Base-by-base conservation (phyloP, 2,329 filamentous ascomycete species). In the Paracoccidioides lutzii region DNA sequence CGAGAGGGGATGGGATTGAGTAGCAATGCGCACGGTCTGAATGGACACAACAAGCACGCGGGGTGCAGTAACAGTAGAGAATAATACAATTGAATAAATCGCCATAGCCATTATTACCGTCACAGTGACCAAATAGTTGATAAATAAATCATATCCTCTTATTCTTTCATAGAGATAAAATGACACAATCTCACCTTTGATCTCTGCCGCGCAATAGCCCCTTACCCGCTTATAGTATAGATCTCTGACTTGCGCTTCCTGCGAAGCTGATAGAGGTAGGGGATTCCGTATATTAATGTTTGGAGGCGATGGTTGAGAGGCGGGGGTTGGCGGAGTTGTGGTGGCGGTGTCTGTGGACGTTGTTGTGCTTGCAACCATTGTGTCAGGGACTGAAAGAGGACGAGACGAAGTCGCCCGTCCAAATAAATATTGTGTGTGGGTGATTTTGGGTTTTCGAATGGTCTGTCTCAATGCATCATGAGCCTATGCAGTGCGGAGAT, bases 171-270 rank as follows among this genome's bases (percentile, higher is more conserved):
- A 4, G 14, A 12, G 42, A 32, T 22, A 28, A 33, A 8, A 33
- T 3, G 28, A 2, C 6, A 44, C 7, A 40, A 40, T 3, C 35
- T 52, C 64, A 88, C 87, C 82, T 74, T 87, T 87, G 56, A 93
- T 90, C 67, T 91, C 87, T 0, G 81, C 79, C 4, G 82, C 82
- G 73, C 90, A 96, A 64, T 84, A 77, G 38, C 76, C 77, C 61
- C 90, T 80, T 59, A 95, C 90, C 57, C 87, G 80, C 62, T 87
- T 84, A 73, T 91, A 82, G 70, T 87, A 94, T 8, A 93, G 73
- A 62, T 90, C 85, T 64, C 86, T 81, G 56, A 94, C 87, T 72
- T 93, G 87, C 3, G 82, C 77, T 76, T 94, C 88, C 71, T 94
- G 88, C 28, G 83, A 79, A 9, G 88, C 82, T 32, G 88, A 90